Evolutionary conservation across 164 flowering plant species (phyloP), one percentile per base, ranked within the genome.

Genomic region (Vitis riparia): DNA sequence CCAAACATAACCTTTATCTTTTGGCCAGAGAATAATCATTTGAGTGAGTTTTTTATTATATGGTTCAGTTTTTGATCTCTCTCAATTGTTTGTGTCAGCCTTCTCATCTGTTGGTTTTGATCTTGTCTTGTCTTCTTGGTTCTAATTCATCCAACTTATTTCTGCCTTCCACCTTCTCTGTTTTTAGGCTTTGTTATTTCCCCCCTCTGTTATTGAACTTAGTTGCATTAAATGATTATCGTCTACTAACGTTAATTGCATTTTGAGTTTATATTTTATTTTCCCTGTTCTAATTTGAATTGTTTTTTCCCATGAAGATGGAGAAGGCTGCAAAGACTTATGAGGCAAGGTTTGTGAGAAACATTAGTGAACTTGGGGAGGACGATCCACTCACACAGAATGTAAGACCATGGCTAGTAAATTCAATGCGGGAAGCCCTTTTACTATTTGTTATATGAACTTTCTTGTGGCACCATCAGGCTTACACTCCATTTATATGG

Each of bases 321-420:
- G 87, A 76, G 59, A 77, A 78, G 58, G 86, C 84, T 55, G 86
- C 78, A 11, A 82, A 72, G 75, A 47, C 44, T 17, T 86, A 72
- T 73, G 73, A 84, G 27, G 87, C 82, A 52, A 71, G 58, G 73
- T 85, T 89, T 74, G 87, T 91, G n/a, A 69, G 89, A 53, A 79
- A 79, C 77, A 79, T 83, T 65, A 84, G 87, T 68, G 89, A 88
- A 64, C 81, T 83, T 69, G 96, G 91, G 51, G 83, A 85, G 23
- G 80, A 80, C 68, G 91, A 89, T 76, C 91, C 91, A 17, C 84
- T 91, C 55, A 65, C 62, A 68, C 86, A 70, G 56, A 86, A 88
- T 87, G 91, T 88, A 82, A 83, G 85, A 64, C 59, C 66, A 65
- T 11, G 49, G 8, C 68, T 37, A 23, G 1, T 14, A 19, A 1